Evolutionary conservation across 176 grass and related monocot genomes (phyloP).

Genomic region (Musa beccarii): DNA sequence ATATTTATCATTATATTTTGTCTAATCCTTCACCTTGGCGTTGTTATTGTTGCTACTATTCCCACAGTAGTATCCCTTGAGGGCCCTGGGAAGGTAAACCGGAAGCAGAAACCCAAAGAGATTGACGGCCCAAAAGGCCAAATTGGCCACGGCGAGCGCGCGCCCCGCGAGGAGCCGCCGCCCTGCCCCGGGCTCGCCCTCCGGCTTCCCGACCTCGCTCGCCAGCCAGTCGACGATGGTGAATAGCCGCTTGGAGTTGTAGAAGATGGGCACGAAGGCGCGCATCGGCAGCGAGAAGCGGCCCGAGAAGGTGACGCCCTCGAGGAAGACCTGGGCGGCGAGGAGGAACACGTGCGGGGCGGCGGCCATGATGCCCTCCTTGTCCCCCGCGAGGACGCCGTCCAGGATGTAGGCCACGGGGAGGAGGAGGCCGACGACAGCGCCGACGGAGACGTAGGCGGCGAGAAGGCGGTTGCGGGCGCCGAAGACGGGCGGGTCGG

Average conservation of each 20-base stretch:
- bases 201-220: constrained; percentile 39
- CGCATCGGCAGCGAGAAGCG: constrained; percentile 63
- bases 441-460: constrained; percentile 29
- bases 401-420: constrained; percentile 62
- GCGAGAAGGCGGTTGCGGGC: constrained; percentile 22
- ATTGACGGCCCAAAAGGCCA: constrained; percentile 51
- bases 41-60: background rate
- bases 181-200: background rate
- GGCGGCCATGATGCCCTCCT: constrained; percentile 27
- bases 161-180: constrained; percentile 38
- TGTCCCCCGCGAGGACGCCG: constrained; percentile 45
- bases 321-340: constrained; percentile 60
- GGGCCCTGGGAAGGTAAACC: constrained; percentile 52
- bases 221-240: constrained; percentile 53
- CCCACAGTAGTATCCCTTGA: constrained; percentile 46
- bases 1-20: no score
- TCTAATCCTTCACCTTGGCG: no score
- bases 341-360: constrained; percentile 79
- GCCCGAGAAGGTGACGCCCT: constrained; percentile 51
- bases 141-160: constrained; percentile 48
- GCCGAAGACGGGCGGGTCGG: constrained; percentile 4
- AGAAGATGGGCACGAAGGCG: constrained; percentile 51
- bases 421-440: constrained; percentile 51
- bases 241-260: constrained; percentile 68
- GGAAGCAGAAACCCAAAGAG: constrained; percentile 73